Evolutionary conservation across 768 basidiomycete species (phyloP).

Genomic region (Tylopilus vinaceipallidus): DNA sequence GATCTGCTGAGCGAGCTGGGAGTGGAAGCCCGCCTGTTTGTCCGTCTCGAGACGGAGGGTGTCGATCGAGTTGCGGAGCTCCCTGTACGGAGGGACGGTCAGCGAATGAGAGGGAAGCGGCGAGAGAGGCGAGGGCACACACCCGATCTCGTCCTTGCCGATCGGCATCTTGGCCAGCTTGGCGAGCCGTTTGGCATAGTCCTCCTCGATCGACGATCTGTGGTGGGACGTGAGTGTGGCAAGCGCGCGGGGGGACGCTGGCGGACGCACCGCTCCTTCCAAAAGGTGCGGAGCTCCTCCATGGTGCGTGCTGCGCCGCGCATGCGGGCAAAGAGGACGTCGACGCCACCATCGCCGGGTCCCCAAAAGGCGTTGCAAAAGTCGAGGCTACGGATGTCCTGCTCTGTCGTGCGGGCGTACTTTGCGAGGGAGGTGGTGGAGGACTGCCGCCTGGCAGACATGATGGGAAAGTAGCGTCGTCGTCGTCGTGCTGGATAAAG

Average conservation of each 20-base stretch:
- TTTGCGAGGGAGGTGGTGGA: constrained; percentile 79
- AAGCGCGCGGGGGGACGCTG: neutral
- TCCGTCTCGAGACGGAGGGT: constrained; percentile 82
- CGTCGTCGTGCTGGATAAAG: constrained; percentile 6
- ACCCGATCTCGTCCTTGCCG: constrained; percentile 95
- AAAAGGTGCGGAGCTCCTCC: constrained; percentile 84
- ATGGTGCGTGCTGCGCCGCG: constrained; percentile 80
- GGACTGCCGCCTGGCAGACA: constrained; percentile 76
- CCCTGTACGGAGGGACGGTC: constrained; percentile 42
- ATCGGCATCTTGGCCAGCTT: constrained; percentile 75
- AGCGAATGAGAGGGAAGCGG: neutral
- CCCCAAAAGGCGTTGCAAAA: constrained; percentile 99
- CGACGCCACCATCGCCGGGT: constrained; percentile 78
- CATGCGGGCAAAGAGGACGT: constrained; percentile 88
- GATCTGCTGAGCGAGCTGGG: constrained; percentile 71
- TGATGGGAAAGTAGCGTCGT: constrained; percentile 29
- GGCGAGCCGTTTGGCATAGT: constrained; percentile 83
- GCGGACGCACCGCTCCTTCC: constrained; percentile 84
- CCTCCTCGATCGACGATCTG: constrained; percentile 90
- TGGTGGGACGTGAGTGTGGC: neutral
- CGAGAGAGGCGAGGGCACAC: constrained; percentile 33
- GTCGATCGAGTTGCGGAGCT: constrained; percentile 78
- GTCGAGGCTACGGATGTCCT: constrained; percentile 59
- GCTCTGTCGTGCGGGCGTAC: constrained; percentile 58
- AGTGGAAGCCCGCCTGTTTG: constrained; percentile 71